A percentile compares a stretch with the other conserved stretches of the same genome.
These are phyloP conservation scores for Fusarium staphyleae DNA, from an alignment of 2,329 filamentous ascomycete genomes.

Conservation along the genomic window DNA sequence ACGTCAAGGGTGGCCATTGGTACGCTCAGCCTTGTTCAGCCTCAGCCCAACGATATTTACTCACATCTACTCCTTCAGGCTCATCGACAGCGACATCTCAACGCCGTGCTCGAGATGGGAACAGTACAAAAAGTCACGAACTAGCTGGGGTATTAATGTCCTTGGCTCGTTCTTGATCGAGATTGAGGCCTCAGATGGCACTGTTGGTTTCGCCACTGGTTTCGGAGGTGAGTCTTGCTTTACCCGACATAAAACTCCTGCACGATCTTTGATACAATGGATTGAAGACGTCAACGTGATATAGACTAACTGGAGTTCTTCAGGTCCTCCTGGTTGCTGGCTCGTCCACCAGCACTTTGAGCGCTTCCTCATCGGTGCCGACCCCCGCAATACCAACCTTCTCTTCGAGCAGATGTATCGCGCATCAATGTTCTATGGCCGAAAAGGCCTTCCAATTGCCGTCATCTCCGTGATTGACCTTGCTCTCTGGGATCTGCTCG, in stretches of 20 bases:
- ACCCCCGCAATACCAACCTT: constrained; percentile 89
- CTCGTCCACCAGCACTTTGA: constrained; percentile 92
- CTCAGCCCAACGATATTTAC: background rate
- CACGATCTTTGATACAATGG: background rate
- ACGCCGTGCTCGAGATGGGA: constrained; percentile 93
- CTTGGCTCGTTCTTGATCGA: constrained; percentile 91
- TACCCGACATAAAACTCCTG: background rate
- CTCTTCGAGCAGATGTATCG: constrained; percentile 98
- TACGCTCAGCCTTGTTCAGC: constrained; percentile 41
- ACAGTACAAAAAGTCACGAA: constrained; percentile 84
- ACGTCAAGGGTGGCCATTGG: constrained; percentile 79
- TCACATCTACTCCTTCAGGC: constrained; percentile 61
- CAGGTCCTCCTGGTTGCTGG: constrained; percentile 89
- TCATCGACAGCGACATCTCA: constrained; percentile 90
- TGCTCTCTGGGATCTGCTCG: constrained; percentile 89
- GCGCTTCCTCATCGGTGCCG: constrained; percentile 86
- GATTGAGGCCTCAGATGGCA: constrained; percentile 87
- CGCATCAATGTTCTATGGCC: constrained; percentile 93
- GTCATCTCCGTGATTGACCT: constrained; percentile 95
- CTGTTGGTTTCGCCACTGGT: constrained; percentile 91
- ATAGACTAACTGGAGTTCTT: constrained; percentile 10
- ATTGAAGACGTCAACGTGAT: background rate
- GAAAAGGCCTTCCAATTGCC: constrained; percentile 88
- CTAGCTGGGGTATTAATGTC: constrained; percentile 95
- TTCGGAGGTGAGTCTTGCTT: constrained; percentile 71